Base-by-base conservation (phyloP, 495 filamentous ascomycete species). In the Aspergillus funiculosus region DNA sequence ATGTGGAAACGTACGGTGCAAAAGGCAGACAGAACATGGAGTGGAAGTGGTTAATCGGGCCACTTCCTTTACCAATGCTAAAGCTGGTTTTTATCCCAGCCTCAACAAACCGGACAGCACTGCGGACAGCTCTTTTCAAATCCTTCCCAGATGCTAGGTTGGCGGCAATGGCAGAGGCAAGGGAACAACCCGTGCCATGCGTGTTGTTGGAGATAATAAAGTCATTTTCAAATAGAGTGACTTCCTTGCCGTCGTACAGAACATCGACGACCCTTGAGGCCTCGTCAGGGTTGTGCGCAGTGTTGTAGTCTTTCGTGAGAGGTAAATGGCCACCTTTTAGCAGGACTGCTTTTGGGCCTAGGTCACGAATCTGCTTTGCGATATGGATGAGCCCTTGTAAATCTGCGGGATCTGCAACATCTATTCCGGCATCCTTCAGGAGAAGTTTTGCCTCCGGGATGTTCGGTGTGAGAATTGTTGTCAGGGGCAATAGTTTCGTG, bases 251-350 rank as follows among this genome's bases (percentile, higher is more conserved):
- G 26, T 88, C 81, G 48, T 76, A 76, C 1, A 95, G 72, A 19
- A 94, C 72, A 60, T 97, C 83, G 19, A 94, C 68, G 1, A 95
- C 79, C 4, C 77, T 60, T 17, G 83, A 68, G 34, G 66, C 77
- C 21, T 89, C 82, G 17, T 67, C 69, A 2, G 76, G 66, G 13
- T 61, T 64, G 30, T 65, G 66, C 0, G 86, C 78, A 2, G 69
- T 67, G 19, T 64, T 63, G 28, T 64, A 57, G 11, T 84, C 77
- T 47, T 75, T 77, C 4, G 72, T 82, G 38, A 95, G 60, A 6
- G 92, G 89, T n/a, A 83, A 60, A 69, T 98, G 92, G 1, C 92
- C 92, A 24, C 92, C 92, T 65, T 98, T 98, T 18, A 98, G 67
- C 1, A 96, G 73, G 11, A 95, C 83, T 61, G 83, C 86, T 47